Base-by-base conservation (phyloP, 768 basidiomycete species). In the Paxillus rubicundulus region DNA sequence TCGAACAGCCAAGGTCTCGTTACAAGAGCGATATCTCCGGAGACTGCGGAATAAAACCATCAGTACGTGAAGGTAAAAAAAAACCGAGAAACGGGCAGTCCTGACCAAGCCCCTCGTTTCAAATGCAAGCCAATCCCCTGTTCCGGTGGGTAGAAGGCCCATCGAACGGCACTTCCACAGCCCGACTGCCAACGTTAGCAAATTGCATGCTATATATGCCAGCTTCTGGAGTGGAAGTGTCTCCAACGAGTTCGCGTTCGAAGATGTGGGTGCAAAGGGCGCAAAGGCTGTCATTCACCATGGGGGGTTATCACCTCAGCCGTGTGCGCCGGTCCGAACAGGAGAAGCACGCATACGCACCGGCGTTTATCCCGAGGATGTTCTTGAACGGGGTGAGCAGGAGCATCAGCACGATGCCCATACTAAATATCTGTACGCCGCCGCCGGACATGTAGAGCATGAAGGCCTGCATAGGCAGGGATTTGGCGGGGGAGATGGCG, bases 391-490 rank as follows among this genome's bases (percentile, higher is more conserved):
- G 95, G 9, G 82, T 80, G 52, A 91, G 74, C 52, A 98, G 79
- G 12, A 98, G 79, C 91, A 95, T 94, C 65, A 92, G 87, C 18
- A 98, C 88, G 68, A 94, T 95, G 32, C 95, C 93, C 77, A 98
- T 92, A 72, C 92, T 95, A 70, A 98, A 97, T 39, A 98, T 87
- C 70, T 98, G 95, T 13, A 98, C 88, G 45, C 92, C 92, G 12
- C 92, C 87, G 33, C 95, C 95, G 18, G 93, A 95, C 89, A 98
- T 96, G 81, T 98, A 98, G 32, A 98, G 78, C 95, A 98, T 98
- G 74, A 98, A 89, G 5, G 87, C 92, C 64, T 98, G 93, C 95
- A 97, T 97, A 4, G 94, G 94, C 24, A 98, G 78, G 13, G 85
- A 84, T 70, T 98, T 97, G 32, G 89, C 91, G 1, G 94, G 94